Base-by-base conservation (phyloP, 2,329 filamentous ascomycete genomes). In the Cordyceps fumosorosea region DNA sequence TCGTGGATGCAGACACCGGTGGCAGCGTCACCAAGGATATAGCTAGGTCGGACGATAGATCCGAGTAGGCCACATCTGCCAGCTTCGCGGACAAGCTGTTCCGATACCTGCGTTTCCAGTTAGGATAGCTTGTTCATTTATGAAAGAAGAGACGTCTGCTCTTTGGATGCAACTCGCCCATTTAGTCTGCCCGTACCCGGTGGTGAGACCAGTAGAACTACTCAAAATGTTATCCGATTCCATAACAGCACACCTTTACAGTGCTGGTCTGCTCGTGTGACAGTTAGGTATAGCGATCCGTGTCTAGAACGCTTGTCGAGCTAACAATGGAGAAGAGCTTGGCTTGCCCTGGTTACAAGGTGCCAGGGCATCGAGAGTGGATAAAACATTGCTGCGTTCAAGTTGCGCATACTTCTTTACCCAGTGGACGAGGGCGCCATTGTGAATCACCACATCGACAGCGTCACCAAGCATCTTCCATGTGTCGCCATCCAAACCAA, bases 131-230 rank as follows among this genome's bases (percentile, higher is more conserved):
- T 32, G 5, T 32, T 32, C 29, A 32, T 8, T 8, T 4, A 4
- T 32, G 29, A 5, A 32, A 8, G 8, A 32, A 32, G 5, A 8
- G 29, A 32, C 5, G 8, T 32, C 5, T 32, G 8, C 29, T 4
- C 29, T 32, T 8, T 32, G 29, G 29, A 32, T 4, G 29, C 8
- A 4, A 32, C 29, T 32, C 44, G 80, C 89, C 92, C 92, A 97
- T 77, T 98, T 97, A 66, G 85, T 86, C 74, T 97, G 93, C 3
- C 93, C 93, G 69, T 97, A 97, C 5, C 93, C 93, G 1, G 90
- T 96, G 45, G 86, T 86, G 1, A 97, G 84, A 37, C 90, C 90
- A 58, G 80, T 86, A 45, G 86, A 82, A 69, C 90, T 93, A 59
- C 92, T 91, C 67, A 84, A 79, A 65, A 97, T 80, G 66, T 93